Base-by-base conservation (phyloP, 2,329 filamentous ascomycete species). In the Davidsoniella virescens region DNA sequence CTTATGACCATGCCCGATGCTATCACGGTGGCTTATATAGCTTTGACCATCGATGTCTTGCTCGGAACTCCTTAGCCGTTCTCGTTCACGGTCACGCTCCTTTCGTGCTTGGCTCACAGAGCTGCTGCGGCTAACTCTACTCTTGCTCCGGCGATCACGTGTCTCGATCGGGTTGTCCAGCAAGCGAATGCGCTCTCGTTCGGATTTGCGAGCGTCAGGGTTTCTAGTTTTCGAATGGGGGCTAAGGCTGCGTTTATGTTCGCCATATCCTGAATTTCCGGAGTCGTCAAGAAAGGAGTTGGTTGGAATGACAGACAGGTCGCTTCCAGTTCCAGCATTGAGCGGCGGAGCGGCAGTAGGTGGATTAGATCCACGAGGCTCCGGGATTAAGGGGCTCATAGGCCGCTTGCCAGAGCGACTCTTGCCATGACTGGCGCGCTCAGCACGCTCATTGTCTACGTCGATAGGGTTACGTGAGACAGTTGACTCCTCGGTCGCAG, bases 391-490 rank as follows among this genome's bases (percentile, higher is more conserved):
- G 63, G 66, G 90, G 55, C 72, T 94, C 65, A 75, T 84, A 70
- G 70, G 72, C 54, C 72, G 73, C 63, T 72, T 80, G 61, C 72
- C 26, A 20, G 46, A 23, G 16, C 51, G 46, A n/a, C 17, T 44
- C 26, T 52, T 52, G 29, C 29, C 29, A 33, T 8, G 29, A 12
- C 9, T 12, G 4, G 26, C 10, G n/a, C 39, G 16, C 12, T 38
- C 33, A 10, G 40, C 36, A n/a, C 51, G 46, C n/a, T 88, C 75
- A 55, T 96, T 85, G 63, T 95, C 90, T 54, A 95, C 84, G 62
- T 95, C 87, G 56, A 95, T 80, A 36, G 87, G 87, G 49, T 84
- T 81, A 49, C 75, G 71, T 29, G 76, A 79, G 52, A 88, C 73
- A 63, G 82, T 87, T 55, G 84, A 90, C 63, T 84, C 86, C 61